These are phyloP conservation scores for Chaetomium olivaceum DNA, from an alignment of 2,329 filamentous ascomycete genomes.

Conservation along the genomic window DNA sequence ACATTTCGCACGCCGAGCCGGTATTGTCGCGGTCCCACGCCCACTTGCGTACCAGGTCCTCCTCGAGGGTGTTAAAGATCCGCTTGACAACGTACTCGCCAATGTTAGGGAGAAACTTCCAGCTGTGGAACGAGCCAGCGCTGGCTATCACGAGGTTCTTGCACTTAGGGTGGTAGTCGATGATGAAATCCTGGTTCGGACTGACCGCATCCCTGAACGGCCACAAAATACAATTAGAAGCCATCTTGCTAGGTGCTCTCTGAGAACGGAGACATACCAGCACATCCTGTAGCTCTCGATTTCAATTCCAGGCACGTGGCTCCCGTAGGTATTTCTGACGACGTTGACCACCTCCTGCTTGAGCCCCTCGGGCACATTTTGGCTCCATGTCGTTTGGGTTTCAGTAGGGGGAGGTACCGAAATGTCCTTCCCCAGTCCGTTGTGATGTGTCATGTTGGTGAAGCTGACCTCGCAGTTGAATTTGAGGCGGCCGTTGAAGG, in stretches of 20 bases:
- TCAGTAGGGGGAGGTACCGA: neutral
- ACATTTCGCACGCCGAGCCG: neutral
- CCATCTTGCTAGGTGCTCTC: neutral
- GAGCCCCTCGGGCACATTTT: neutral
- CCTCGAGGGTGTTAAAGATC: neutral
- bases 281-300: neutral
- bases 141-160: neutral
- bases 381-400: neutral
- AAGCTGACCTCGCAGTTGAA: neutral
- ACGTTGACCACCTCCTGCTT: neutral
- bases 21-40: conserved; percentile 1
- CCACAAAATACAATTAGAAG: neutral
- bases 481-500: neutral
- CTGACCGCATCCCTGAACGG: neutral
- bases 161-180: neutral
- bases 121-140: conserved; percentile 1
- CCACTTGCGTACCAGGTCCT: neutral
- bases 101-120: conserved; percentile 5
- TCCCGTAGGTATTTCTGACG: neutral
- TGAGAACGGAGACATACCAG: neutral
- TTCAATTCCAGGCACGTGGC: neutral
- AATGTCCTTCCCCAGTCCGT: neutral
- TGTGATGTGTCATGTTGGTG: neutral
- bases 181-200: neutral
- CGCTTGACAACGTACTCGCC: neutral